These are phyloP conservation scores for Podaxis rugospora DNA, from an alignment of 768 basidiomycete genomes.

Conservation along the genomic window DNA sequence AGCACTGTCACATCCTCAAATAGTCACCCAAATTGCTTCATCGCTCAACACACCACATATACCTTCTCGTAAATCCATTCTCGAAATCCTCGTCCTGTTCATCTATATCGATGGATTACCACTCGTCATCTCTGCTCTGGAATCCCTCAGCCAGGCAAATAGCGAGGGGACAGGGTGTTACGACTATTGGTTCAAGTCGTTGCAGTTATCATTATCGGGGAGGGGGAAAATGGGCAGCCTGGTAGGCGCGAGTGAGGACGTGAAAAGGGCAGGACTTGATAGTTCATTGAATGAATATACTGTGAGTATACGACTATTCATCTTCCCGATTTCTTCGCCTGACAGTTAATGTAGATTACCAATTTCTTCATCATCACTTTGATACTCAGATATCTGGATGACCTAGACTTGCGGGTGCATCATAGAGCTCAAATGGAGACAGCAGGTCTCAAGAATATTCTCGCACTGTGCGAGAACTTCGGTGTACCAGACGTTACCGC, in stretches of 20 bases:
- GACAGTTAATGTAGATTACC: constrained; percentile 39
- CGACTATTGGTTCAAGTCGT: constrained; percentile 85
- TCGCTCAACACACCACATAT: constrained; percentile 81
- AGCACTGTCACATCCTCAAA: constrained; percentile 64
- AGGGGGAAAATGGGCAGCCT: constrained; percentile 93
- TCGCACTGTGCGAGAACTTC: constrained; percentile 65
- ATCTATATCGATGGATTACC: constrained; percentile 57
- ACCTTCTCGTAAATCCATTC: constrained; percentile 68
- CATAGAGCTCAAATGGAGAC: constrained; percentile 88
- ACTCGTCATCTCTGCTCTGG: constrained; percentile 72
- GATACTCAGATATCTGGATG: constrained; percentile 62
- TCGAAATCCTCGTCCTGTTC: constrained; percentile 76
- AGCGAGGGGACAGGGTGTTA: constrained; percentile 60
- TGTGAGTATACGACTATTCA: constrained; percentile 39
- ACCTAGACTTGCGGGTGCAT: constrained; percentile 81
- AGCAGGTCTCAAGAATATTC: constrained; percentile 72
- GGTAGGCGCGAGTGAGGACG: constrained; percentile 93
- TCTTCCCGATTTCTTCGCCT: not conserved
- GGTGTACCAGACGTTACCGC: constrained; percentile 60
- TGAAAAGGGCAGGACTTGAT: constrained; percentile 63
- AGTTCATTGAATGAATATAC: constrained; percentile 80
- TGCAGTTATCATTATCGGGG: constrained; percentile 73
- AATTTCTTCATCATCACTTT: constrained; percentile 73
- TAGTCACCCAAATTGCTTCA: constrained; percentile 76
- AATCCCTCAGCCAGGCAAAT: constrained; percentile 66